Conservation (phyloP, 1,139 yeast species). For the Meyerozyma sp. region DNA sequence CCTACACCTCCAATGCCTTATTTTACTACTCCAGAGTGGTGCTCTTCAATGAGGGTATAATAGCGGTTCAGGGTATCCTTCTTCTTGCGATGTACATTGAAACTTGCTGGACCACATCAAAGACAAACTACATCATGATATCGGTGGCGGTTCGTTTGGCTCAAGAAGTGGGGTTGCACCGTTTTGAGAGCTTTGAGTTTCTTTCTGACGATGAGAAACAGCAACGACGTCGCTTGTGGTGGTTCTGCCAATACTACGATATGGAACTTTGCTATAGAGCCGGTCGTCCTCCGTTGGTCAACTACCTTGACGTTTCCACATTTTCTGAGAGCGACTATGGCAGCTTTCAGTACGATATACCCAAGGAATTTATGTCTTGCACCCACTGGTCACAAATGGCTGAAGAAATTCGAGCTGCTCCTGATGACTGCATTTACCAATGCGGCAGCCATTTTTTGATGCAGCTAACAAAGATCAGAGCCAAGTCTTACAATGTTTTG, state of each 20-base stretch:
- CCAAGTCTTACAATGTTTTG: slow-evolving; percentile 23
- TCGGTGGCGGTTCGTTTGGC: slow-evolving; percentile 56
- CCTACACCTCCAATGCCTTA: slow-evolving; percentile 31
- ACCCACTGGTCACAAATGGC: neutral
- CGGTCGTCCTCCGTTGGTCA: slow-evolving; percentile 58
- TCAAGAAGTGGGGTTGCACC: slow-evolving; percentile 61
- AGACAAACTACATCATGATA: slow-evolving; percentile 37
- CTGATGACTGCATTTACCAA: slow-evolving; percentile 2
- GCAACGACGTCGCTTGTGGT: slow-evolving; percentile 45
- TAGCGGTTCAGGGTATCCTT: slow-evolving; percentile 45
- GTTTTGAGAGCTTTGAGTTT: slow-evolving; percentile 44
- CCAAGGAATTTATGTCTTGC: neutral
- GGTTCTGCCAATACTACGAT: slow-evolving; percentile 51
- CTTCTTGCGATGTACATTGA: slow-evolving; percentile 43
- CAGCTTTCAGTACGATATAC: neutral
- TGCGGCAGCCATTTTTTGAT: slow-evolving; percentile 11
- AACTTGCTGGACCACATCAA: slow-evolving; percentile 35
- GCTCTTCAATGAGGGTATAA: slow-evolving; percentile 46
- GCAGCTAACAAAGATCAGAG: slow-evolving; percentile 21
- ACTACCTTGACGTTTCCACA: slow-evolving; percentile 39
- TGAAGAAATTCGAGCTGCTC: neutral
- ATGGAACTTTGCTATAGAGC: slow-evolving; percentile 48
- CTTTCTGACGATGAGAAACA: slow-evolving; percentile 32
- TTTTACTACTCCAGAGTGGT: slow-evolving; percentile 45
- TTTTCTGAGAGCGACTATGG: neutral